Conservation (phyloP, 352 stramenopile genomes). For the Pythium dissimile region DNA sequence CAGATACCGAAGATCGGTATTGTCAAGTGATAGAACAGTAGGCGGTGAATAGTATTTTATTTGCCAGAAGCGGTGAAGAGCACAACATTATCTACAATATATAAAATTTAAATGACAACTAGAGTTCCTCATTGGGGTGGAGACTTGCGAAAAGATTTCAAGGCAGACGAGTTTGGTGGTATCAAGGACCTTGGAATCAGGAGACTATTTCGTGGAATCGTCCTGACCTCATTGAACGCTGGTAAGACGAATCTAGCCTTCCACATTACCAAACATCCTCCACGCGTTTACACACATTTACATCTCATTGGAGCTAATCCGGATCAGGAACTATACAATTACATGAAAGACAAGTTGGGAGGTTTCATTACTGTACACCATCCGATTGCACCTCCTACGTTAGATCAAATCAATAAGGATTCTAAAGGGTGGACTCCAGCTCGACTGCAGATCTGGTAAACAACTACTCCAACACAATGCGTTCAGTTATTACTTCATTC, state of each 20-base stretch:
- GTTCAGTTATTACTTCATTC: conserved; percentile 25
- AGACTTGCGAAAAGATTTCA: not conserved
- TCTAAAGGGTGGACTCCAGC: conserved; percentile 7
- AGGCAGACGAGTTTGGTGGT: not conserved
- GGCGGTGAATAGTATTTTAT: no score
- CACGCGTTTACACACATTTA: conserved; percentile 19
- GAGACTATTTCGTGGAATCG: conserved; percentile 22
- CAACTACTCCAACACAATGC: conserved; percentile 24
- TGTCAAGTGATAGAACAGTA: no score
- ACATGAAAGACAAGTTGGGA: conserved; percentile 20
- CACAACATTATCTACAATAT: no score
- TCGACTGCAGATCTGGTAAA: conserved; percentile 27
- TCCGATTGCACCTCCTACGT: conserved; percentile 10
- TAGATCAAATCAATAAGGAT: conserved; percentile 21
- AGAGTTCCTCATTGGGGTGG: not conserved
- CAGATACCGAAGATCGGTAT: no score
- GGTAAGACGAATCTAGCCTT: conserved; percentile 22
- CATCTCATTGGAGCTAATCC: conserved; percentile 20
- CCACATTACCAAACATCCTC: conserved; percentile 20
- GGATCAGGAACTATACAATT: conserved; percentile 21
- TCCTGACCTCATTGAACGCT: conserved; percentile 2
- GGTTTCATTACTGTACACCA: conserved; percentile 22
- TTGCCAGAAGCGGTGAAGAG: no score
- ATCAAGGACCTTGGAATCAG: conserved; percentile 13
- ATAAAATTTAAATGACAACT: not conserved